Evolutionary conservation across 495 filamentous ascomycete species (phyloP), one percentile per base, ranked within the genome.

Genomic region (Lasiosphaeris hirsuta): DNA sequence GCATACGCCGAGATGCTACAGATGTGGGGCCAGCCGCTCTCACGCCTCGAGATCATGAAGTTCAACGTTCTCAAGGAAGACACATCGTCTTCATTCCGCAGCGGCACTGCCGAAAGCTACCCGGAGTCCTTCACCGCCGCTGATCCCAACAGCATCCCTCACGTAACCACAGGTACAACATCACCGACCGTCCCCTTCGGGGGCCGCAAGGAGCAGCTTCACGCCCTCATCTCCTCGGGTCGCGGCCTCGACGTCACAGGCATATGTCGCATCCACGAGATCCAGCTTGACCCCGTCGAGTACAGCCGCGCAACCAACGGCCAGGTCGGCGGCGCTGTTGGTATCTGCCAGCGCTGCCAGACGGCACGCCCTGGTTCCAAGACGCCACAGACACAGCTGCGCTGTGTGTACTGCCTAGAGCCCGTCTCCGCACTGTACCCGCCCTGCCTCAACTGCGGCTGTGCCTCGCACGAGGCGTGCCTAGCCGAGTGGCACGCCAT

Each of bases 1-100:
- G 78, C 84, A 38, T 97, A 97, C 66, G 90, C 93, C 10, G 81
- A 93, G 58, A 79, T 95, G 61, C 78, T 97, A 1, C 86, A 83
- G 43, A 82, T 87, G 55, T 97, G 93, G 92, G 81, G 82, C n/a
- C 76, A 93, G 7, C 86, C 87, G 0, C 76, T 89, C 4, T 80
- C 86, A 34, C 80, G 87, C 14, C 82, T 90, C 7, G 90, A 96
- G 71, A 82, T 97, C 17, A 75, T 96, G 53, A 95, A 95, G 63
- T 93, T 92, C 69, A 88, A 90, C 44, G 79, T 82, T 4, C 68
- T 88, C 41, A 76, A 74, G 60, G 74, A 79, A 14, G 71, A 77
- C 61, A 59, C 23, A 41, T 41, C 62, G 47, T 50, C 67, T 42
- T 51, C 64, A 40, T 47, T 66, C 54, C 59, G 52, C 44, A 52